Conservation (phyloP, 352 stramenopile species). For the Phytophthora ramorum region DNA sequence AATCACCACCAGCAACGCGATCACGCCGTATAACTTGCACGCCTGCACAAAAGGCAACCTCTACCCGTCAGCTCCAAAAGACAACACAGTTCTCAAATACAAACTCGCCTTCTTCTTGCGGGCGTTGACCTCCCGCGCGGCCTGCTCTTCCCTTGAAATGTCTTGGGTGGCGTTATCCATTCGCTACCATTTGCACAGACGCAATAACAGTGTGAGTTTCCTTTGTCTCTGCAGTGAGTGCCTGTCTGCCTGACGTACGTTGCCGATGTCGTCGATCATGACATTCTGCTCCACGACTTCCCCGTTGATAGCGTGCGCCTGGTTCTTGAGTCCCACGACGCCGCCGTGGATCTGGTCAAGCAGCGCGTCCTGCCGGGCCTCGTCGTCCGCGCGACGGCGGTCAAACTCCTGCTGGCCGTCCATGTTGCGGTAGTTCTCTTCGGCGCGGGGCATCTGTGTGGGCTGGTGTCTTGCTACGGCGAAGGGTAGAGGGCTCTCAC, state of each 20-base stretch:
- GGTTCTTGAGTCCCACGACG: constrained; percentile 82
- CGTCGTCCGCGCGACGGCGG: constrained; percentile 55
- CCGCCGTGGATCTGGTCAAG: constrained; percentile 83
- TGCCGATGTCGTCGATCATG: constrained; percentile 82
- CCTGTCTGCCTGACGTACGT: constrained; percentile 45
- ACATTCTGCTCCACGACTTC: constrained; percentile 86
- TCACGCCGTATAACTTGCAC: constrained; percentile 80
- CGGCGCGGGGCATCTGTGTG: constrained; percentile 37
- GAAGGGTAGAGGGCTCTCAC: constrained; percentile 17
- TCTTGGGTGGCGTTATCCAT: constrained; percentile 74
- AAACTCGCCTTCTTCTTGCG: constrained; percentile 71
- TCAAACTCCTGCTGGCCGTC: constrained; percentile 73
- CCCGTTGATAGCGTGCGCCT: constrained; percentile 84
- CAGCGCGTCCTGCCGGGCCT: constrained; percentile 69
- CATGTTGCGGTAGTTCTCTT: constrained; percentile 73
- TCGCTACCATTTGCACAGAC: constrained; percentile 33
- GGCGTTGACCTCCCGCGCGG: constrained; percentile 68
- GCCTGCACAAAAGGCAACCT: constrained; percentile 31
- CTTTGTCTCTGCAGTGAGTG: constrained; percentile 1
- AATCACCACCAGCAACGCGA: constrained; percentile 69
- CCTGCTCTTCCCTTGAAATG: constrained; percentile 64
- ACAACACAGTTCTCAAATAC: constrained; percentile 1
- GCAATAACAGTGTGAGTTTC: constrained; percentile 21
- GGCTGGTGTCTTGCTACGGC: neutral
- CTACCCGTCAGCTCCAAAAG: neutral